phyloP scores from a whole-genome alignment of 345 rosid species.

The Gossypium turneri region DNA sequence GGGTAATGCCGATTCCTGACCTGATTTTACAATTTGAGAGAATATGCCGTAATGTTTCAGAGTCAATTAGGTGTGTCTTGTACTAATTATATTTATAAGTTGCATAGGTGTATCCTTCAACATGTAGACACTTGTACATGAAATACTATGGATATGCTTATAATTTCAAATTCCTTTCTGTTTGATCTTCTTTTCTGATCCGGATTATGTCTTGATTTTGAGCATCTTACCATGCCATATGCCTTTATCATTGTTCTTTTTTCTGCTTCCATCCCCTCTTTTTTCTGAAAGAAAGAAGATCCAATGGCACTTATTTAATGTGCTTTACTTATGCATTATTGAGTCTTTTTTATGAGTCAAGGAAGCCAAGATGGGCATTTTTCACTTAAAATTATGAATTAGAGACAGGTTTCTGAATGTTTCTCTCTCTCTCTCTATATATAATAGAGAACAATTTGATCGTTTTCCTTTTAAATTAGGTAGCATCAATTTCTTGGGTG shows the following conservation, averaged over 20 bases:
- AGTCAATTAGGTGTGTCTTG: conserved; percentile 66
- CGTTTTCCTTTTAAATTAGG: conserved; percentile 2
- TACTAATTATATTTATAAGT: conserved; percentile 8
- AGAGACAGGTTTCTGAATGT: neutral
- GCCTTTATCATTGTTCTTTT: neutral
- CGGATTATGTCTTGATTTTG: neutral
- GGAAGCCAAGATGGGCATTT: neutral
- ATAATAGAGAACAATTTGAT: neutral
- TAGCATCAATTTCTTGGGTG: neutral
- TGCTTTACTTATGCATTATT: neutral
- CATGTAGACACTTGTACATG: neutral
- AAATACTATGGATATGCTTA: neutral
- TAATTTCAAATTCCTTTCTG: neutral
- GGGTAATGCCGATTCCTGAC: conserved; percentile 78
- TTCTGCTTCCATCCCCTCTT: neutral
- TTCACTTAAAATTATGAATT: neutral
- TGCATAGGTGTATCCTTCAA: neutral
- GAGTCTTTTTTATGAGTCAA: neutral
- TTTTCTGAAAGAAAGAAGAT: neutral
- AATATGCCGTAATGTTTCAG: conserved; percentile 74
- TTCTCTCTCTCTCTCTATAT: neutral
- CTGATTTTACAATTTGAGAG: conserved; percentile 78
- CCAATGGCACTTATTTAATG: neutral
- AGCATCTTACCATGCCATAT: neutral
- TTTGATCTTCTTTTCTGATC: neutral